A percentile compares a stretch with the other conserved stretches of the same genome.
These are phyloP conservation scores for Chenopodium album DNA, from an alignment of 148 eudicot genomes.

Conservation along the genomic window DNA sequence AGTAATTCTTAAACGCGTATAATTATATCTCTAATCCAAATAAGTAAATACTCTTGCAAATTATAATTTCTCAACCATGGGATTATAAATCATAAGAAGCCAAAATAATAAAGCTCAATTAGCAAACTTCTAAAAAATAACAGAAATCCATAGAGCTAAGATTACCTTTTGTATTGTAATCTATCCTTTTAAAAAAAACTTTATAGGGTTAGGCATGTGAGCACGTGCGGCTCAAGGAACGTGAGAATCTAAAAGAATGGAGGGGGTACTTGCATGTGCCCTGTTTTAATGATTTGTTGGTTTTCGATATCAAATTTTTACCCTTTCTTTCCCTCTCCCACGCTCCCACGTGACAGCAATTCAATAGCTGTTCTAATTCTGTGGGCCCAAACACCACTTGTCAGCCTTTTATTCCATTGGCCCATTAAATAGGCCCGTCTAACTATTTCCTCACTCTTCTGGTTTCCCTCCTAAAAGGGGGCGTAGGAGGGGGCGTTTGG, in stretches of 20 bases:
- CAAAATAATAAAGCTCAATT: conserved; percentile 3
- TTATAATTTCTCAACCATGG: neutral
- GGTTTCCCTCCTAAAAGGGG: no score
- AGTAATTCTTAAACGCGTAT: no score
- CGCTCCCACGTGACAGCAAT: conserved; percentile 29
- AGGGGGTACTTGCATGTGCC: conserved; percentile 29
- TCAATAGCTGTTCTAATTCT: conserved; percentile 13
- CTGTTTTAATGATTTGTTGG: conserved; percentile 32
- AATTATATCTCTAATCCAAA: no score
- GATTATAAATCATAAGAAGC: neutral
- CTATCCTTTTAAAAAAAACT: conserved; percentile 12
- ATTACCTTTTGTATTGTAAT: neutral
- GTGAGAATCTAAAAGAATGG: conserved; percentile 22
- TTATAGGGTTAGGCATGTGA: conserved; percentile 29
- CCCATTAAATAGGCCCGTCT: neutral
- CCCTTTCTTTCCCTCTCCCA: conserved; percentile 4
- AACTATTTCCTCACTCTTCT: no score
- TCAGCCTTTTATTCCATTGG: conserved; percentile 5
- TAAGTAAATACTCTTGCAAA: no score
- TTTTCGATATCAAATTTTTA: conserved; percentile 7
- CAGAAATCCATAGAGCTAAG: conserved; percentile 10
- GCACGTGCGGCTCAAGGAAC: conserved; percentile 38
- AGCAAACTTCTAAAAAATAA: neutral
- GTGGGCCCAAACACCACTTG: conserved; percentile 13
- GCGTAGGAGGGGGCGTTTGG: no score